Evolutionary conservation across 768 basidiomycete genomes (phyloP), one percentile per base, ranked within the genome.

Genomic region (Amanita subjunquillea): DNA sequence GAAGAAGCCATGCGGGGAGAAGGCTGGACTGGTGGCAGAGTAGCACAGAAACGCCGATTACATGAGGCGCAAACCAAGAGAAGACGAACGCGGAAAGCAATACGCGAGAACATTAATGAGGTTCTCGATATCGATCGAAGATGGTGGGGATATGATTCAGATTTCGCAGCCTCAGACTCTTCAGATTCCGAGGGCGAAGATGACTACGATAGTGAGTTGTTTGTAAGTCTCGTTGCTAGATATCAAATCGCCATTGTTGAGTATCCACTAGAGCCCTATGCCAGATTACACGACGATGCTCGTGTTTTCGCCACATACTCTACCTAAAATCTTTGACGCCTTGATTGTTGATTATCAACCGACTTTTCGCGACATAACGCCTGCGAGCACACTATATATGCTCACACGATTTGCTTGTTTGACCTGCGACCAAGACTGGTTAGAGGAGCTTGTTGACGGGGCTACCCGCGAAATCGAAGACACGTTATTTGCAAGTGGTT

Each of bases 391-490:
- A 9, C 69, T 99, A 46, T 96, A 93, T 67, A 79, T 96, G 69
- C 77, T 93, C 48, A 85, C 91, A 10, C 82, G 93, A 42, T 99
- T 95, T 67, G 96, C 96, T n/a, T 85, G 83, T 57, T 69, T 91
- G 27, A 83, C 80, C n/a, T 92, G 91, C 62, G 91, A 93, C 63
- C 82, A 88, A 57, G 82, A 81, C 1, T 93, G 95, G 89, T 71
- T 97, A 23, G 93, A 95, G 65, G 93, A 96, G 63, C 73, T 99
- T 25, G 79, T 98, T 50, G 80, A 94, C 36, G 88, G 88, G 15
- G 91, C 91, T 0, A 87, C 93, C 17, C 92, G 96, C 64, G 76
- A 85, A 37, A 94, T 98, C 32, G 96, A 99, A 66, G 85, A 90
- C 46, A 82, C 81, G 8, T 86, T 96, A 55, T 94, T 94, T 63